Percentiles rank a stretch among this genome's conserved stretches.
Evolutionary conservation across 257 asterid species (phyloP).

Genomic region (Phtheirospermum japonicum): DNA sequence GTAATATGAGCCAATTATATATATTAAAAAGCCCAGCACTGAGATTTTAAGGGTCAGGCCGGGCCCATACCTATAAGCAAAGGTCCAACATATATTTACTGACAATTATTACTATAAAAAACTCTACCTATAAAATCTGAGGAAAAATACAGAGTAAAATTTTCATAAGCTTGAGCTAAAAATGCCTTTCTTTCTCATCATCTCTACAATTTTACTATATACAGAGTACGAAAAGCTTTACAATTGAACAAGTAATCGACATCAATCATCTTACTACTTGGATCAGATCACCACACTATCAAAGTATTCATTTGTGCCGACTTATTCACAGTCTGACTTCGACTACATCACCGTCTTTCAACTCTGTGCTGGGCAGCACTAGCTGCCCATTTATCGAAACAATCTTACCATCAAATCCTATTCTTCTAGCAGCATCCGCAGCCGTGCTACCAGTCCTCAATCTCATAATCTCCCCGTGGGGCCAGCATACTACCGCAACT

Average conservation of each 20-base stretch:
- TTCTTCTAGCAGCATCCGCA: slow-evolving; percentile 88
- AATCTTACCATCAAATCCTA: slow-evolving; percentile 74
- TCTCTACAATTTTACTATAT: slow-evolving; percentile 22
- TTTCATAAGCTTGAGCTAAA: background rate
- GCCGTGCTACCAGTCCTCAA: slow-evolving; percentile 92
- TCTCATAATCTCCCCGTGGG: slow-evolving; percentile 88
- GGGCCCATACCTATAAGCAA: too few relatives aligned
- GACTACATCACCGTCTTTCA: slow-evolving; percentile 94
- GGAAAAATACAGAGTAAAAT: too few relatives aligned
- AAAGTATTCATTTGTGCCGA: background rate
- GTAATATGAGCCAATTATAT: too few relatives aligned
- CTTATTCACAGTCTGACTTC: slow-evolving; percentile 64
- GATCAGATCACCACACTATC: slow-evolving; percentile 2
- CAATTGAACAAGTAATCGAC: slow-evolving; percentile 6
- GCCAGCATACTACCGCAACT: slow-evolving; percentile 92
- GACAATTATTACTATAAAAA: too few relatives aligned
- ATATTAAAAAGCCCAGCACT: too few relatives aligned
- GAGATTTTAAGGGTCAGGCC: too few relatives aligned
- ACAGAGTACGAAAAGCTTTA: background rate
- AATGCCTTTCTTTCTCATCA: slow-evolving; percentile 1
- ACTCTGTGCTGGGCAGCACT: slow-evolving; percentile 73
- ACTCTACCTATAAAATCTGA: too few relatives aligned
- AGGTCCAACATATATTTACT: too few relatives aligned
- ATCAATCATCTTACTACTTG: background rate
- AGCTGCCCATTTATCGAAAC: slow-evolving; percentile 87